These are phyloP conservation scores for Pichia kudriavzevii DNA, from an alignment of 1,139 yeast genomes.

Conservation along the genomic window DNA sequence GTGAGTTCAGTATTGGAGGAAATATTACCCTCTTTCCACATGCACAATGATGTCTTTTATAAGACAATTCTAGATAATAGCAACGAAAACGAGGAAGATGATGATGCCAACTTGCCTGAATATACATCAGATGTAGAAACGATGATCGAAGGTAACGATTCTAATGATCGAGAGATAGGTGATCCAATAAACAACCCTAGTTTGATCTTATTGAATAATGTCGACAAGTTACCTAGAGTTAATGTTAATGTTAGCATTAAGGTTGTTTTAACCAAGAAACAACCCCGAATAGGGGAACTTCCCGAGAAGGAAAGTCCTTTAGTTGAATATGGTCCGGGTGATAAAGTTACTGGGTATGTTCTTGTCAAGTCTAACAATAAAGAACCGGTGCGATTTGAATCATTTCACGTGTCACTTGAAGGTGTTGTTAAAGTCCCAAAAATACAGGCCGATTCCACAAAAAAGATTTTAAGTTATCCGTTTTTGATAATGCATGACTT, in stretches of 20 bases:
- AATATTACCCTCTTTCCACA: conserved; percentile 55
- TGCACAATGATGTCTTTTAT: conserved; percentile 50
- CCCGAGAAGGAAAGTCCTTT: conserved; percentile 29
- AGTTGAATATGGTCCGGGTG: conserved; percentile 48
- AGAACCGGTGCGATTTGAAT: conserved; percentile 42
- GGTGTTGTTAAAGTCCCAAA: conserved; percentile 30
- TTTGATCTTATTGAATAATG: conserved; percentile 29
- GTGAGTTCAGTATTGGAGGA: conserved; percentile 28
- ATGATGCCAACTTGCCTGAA: conserved; percentile 12
- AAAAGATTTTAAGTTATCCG: conserved; percentile 5
- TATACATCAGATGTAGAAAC: too few species aligned
- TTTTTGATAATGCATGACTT: conserved; percentile 36
- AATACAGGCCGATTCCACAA: too few species aligned
- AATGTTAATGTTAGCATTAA: conserved; percentile 29
- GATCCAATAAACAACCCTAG: conserved; percentile 24
- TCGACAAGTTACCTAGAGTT: conserved; percentile 28
- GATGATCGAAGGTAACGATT: conserved; percentile 4
- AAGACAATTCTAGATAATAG: conserved; percentile 27
- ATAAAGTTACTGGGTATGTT: conserved; percentile 47
- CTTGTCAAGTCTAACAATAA: conserved; percentile 37
- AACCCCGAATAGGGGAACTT: conserved; percentile 26
- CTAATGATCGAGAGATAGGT: conserved; percentile 11
- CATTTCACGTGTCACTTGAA: conserved; percentile 52
- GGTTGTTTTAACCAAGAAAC: conserved; percentile 31
- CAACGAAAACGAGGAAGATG: conserved; percentile 9